Evolutionary conservation across 345 rosid genomes (phyloP).

Genomic region (Moricandia arvensis): DNA sequence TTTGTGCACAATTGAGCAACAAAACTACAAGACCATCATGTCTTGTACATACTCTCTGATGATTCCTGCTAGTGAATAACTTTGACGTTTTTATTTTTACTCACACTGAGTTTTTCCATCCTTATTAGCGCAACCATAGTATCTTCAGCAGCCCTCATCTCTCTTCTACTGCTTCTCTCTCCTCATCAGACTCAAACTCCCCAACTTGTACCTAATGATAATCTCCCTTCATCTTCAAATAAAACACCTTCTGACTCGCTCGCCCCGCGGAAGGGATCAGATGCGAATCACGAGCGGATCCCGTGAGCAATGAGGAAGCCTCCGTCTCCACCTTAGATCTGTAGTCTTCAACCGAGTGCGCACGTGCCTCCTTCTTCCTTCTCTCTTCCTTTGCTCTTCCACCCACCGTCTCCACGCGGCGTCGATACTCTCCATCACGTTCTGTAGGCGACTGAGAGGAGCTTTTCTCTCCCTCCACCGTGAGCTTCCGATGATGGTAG

Average conservation of each 20-base stretch:
- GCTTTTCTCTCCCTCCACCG: slow-evolving; percentile 96
- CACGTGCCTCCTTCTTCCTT: slow-evolving; percentile 85
- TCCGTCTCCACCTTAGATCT: slow-evolving; percentile 92
- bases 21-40: not conserved
- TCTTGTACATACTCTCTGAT: not conserved
- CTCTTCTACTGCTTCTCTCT: slow-evolving; percentile 77
- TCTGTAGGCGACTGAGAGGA: slow-evolving; percentile 92
- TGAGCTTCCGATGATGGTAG: slow-evolving; percentile 81
- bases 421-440: slow-evolving; percentile 98
- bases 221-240: slow-evolving; percentile 97
- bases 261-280: slow-evolving; percentile 71
- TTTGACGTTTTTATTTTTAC: too few relatives aligned
- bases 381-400: slow-evolving; percentile 95
- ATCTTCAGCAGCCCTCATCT: slow-evolving; percentile 98
- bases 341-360: slow-evolving; percentile 89
- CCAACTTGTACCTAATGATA: slow-evolving; percentile 89
- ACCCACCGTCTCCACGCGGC: slow-evolving; percentile 97
- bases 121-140: slow-evolving; percentile 86
- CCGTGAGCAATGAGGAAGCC: slow-evolving; percentile 69
- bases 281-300: slow-evolving; percentile 62
- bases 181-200: slow-evolving; percentile 84
- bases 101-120: slow-evolving; percentile 95
- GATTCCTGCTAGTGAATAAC: too few relatives aligned
- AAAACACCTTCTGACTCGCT: slow-evolving; percentile 90
- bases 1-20: too few relatives aligned